A percentile compares a stretch with the other conserved stretches of the same genome.
Conservation (phyloP, 331 rosid species). For the Saraca asoca region DNA sequence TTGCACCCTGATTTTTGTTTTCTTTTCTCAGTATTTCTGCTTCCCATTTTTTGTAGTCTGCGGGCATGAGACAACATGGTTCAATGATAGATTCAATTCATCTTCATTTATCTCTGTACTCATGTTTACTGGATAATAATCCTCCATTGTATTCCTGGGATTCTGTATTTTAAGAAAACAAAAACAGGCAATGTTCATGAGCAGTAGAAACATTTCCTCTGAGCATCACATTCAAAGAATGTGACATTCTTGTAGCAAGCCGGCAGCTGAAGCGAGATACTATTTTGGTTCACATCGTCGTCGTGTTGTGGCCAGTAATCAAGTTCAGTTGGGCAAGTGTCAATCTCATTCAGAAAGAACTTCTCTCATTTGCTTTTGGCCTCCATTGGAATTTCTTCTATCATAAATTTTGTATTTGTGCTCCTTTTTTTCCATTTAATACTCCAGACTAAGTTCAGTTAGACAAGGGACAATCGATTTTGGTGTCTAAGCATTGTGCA, state of each 20-base stretch:
- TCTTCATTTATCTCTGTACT: constrained; percentile 96
- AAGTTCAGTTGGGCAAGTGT: constrained; percentile 58
- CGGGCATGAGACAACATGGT: neutral
- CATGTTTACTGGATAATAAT: constrained; percentile 89
- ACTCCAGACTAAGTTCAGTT: too few species aligned
- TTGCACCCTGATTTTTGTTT: neutral
- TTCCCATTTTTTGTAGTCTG: neutral
- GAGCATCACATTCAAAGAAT: constrained; percentile 36
- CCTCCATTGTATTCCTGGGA: constrained; percentile 78
- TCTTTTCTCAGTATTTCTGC: neutral
- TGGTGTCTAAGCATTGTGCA: too few species aligned
- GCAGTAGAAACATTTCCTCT: constrained; percentile 86
- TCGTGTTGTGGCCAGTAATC: constrained; percentile 97
- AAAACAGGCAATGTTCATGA: constrained; percentile 77
- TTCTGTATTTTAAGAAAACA: constrained; percentile 59
- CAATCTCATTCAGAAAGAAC: constrained; percentile 70
- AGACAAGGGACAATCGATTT: too few species aligned
- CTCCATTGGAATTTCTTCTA: too few species aligned
- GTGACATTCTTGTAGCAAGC: constrained; percentile 55
- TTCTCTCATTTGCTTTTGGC: constrained; percentile 74
- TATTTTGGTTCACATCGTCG: constrained; percentile 76
- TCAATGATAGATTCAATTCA: constrained; percentile 72
- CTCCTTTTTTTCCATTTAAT: too few species aligned
- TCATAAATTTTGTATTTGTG: too few species aligned
- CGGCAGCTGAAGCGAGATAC: constrained; percentile 78